A percentile compares a stretch with the other conserved stretches of the same genome.
phyloP scores from a whole-genome alignment of 148 eudicot species.

The Dysphania ambrosioides region DNA sequence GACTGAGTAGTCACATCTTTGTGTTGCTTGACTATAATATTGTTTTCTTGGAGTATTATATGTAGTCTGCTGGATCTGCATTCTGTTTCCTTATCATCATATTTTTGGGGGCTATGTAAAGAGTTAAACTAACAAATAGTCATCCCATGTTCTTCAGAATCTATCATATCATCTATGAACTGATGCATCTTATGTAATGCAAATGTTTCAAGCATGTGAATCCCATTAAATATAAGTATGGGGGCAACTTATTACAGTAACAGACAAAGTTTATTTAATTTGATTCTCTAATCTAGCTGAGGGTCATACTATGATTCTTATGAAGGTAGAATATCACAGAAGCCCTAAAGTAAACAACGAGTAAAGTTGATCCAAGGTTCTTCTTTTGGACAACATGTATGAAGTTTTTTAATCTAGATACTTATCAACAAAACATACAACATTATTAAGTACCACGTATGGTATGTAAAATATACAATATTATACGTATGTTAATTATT shows the following conservation, averaged over 20 bases:
- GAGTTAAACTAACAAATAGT: background rate
- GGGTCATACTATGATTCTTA: background rate
- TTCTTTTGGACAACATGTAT: background rate
- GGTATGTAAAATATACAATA: no score
- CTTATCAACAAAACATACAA: no score
- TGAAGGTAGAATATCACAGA: background rate
- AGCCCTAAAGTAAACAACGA: background rate
- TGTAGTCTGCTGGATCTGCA: conserved; percentile 5
- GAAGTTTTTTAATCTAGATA: background rate
- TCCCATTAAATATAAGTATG: conserved; percentile 10
- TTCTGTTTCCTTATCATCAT: background rate
- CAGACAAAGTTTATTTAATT: conserved; percentile 11
- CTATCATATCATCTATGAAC: background rate
- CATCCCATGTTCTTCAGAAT: conserved; percentile 30
- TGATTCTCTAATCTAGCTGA: background rate
- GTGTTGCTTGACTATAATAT: background rate
- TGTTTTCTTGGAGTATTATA: conserved; percentile 3
- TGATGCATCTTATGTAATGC: background rate
- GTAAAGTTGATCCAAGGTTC: background rate
- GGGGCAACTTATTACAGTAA: background rate
- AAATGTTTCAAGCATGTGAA: conserved; percentile 18
- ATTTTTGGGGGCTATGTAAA: background rate
- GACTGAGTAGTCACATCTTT: background rate
- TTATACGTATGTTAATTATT: no score
- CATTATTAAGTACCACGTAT: no score